These are phyloP conservation scores for Blastocystis sp. DNA, from an alignment of 352 stramenopile genomes.

Conservation along the genomic window DNA sequence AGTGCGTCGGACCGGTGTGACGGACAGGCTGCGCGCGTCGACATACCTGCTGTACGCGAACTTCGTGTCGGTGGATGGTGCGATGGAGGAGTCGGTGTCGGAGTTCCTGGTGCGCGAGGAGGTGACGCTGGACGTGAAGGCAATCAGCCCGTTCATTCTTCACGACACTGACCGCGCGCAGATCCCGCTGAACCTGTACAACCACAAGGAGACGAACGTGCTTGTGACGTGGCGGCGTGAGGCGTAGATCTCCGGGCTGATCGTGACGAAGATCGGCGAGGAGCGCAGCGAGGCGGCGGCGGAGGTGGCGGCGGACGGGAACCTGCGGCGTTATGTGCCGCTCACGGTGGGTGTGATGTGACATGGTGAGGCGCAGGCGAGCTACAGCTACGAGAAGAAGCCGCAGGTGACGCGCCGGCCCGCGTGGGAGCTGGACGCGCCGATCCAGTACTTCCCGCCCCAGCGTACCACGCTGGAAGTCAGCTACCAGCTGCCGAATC, in stretches of 20 bases:
- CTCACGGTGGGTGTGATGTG: not conserved
- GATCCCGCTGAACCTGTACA: not conserved
- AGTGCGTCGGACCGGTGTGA: not conserved
- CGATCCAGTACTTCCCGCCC: not conserved
- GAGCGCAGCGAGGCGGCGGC: not conserved
- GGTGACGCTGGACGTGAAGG: not conserved
- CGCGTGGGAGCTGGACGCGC: not conserved
- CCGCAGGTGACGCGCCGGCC: not conserved
- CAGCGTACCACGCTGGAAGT: not conserved
- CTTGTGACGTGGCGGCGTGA: not conserved
- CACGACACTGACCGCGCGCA: not conserved
- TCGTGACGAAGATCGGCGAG: not conserved
- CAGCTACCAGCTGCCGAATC: not conserved
- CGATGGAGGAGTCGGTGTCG: not conserved
- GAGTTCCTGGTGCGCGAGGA: not conserved
- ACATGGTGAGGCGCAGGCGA: not conserved
- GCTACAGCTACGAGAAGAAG: not conserved
- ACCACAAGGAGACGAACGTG: not conserved
- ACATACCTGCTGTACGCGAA: not conserved
- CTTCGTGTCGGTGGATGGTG: not conserved
- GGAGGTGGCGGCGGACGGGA: not conserved
- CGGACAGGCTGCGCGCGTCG: not conserved
- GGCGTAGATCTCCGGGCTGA: not conserved
- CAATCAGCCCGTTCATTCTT: not conserved
- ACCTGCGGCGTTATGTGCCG: not conserved